phyloP scores from a whole-genome alignment of 1,139 yeast genomes.

The Magnusiomyces tetraspermus region DNA sequence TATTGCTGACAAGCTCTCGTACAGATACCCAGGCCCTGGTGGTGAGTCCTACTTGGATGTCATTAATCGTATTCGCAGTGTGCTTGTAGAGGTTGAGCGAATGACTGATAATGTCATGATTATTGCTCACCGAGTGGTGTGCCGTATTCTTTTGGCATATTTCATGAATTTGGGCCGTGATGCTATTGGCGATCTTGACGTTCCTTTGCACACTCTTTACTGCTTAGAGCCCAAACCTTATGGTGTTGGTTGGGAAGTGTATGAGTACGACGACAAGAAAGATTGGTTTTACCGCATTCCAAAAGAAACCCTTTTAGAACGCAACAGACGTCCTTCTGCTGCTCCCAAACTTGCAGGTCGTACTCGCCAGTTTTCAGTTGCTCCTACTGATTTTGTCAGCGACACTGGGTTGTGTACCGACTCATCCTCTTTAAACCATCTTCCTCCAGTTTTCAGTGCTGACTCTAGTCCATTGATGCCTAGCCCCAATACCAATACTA shows the following conservation, averaged over 20 bases:
- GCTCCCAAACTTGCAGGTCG: constrained; percentile 1
- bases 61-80: constrained; percentile 76
- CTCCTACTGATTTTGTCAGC: constrained; percentile 11
- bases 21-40: constrained; percentile 94
- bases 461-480: background rate
- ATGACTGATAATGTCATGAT: constrained; percentile 79
- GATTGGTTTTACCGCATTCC: constrained; percentile 73
- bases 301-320: constrained; percentile 23
- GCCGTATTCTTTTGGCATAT: constrained; percentile 78
- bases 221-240: constrained; percentile 88
- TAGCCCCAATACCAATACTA: background rate
- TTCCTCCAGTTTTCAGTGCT: background rate
- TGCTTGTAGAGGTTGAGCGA: constrained; percentile 86
- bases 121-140: constrained; percentile 83
- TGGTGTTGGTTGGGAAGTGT: constrained; percentile 87
- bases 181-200: constrained; percentile 80
- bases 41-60: constrained; percentile 95
- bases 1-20: constrained; percentile 62
- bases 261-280: constrained; percentile 67
- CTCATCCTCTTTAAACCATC: background rate
- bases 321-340: background rate
- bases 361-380: constrained; percentile 13
- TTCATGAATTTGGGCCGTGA: constrained; percentile 78
- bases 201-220: constrained; percentile 84
- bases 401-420: no score